Conservation (phyloP, 768 basidiomycete genomes). For the Inosperma sp. region DNA sequence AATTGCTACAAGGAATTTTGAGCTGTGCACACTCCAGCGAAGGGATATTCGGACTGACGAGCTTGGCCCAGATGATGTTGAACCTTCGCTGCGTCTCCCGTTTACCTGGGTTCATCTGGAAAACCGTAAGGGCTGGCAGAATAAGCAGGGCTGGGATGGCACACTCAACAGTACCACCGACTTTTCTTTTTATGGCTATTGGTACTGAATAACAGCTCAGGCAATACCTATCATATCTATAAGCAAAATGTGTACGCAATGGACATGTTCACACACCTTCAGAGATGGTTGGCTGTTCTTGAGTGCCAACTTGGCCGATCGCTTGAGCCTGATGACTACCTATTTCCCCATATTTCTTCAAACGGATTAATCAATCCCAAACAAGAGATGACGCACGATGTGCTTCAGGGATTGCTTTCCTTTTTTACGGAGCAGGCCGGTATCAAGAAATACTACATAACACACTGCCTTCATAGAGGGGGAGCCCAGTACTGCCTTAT, state of each 20-base stretch:
- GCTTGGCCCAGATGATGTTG: constrained; percentile 19
- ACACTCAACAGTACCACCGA: constrained; percentile 13
- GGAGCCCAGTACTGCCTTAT: constrained; percentile 40
- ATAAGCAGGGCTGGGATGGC: constrained; percentile 25
- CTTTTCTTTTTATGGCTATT: neutral
- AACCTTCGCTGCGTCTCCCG: neutral
- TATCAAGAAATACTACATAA: constrained; percentile 25
- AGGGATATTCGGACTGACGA: constrained; percentile 19
- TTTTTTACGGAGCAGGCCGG: constrained; percentile 24
- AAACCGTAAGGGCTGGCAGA: constrained; percentile 29
- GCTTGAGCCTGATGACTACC: constrained; percentile 26
- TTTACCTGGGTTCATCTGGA: constrained; percentile 15
- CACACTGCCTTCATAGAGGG: constrained; percentile 34
- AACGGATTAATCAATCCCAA: constrained; percentile 24
- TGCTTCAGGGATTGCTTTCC: constrained; percentile 24
- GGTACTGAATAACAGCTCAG: constrained; percentile 11
- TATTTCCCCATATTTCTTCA: constrained; percentile 30
- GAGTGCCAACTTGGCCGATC: constrained; percentile 16
- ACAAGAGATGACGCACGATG: constrained; percentile 27
- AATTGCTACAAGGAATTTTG: constrained; percentile 19
- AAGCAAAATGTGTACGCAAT: constrained; percentile 27
- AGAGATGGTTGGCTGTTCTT: constrained; percentile 23
- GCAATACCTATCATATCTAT: constrained; percentile 34
- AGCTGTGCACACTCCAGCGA: constrained; percentile 23
- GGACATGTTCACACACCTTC: constrained; percentile 26